Evolutionary conservation across 495 filamentous ascomycete genomes (phyloP), one percentile per base, ranked within the genome.

Genomic region (Mytilinidion resinicola): DNA sequence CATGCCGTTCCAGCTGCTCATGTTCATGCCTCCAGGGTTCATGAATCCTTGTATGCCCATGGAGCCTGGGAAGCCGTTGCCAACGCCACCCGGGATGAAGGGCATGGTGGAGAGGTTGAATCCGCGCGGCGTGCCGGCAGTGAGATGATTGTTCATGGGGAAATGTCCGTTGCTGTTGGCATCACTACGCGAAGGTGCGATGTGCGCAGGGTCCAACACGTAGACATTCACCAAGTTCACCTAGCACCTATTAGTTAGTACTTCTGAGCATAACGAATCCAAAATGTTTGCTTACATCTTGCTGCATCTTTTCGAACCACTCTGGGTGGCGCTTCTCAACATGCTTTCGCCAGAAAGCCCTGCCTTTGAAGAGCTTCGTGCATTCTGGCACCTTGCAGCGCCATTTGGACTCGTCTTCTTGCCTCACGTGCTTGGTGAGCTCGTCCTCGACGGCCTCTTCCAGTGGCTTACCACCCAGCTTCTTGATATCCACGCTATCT

Each of bases 151-250:
- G 64, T 85, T 82, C 34, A 87, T 79, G 0, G 91, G 90, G 77
- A 95, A 96, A 72, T 98, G 93, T 1, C 92, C 91, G 63, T 97
- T 97, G 73, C 88, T 92, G 67, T 95, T 96, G n/a, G 93, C 86
- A 71, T 99, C 95, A 17, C 90, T 91, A 19, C 90, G 83, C 1
- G 91, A 89, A 11, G 95, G 89, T 47, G 91, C 86, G 69, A 96
- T 91, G 67, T 96, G 91, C 15, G 92, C 82, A 19, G 93, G 93
- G 65, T 99, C 93, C 9, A 95, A 72, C 10, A 96, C 90, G 69
- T 97, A 99, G 17, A 85, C 82, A 67, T 97, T 99, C 64, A 99
- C 85, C 17, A 97, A 82, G 14, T 82, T 77, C 60, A 95, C 82
- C 90, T 96, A 60, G 30, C 39, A 30, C 10, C 7, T 8, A 0